Percentiles rank a stretch among this genome's conserved stretches.
Evolutionary conservation across 164 flowering plant species (phyloP).

Genomic region (Paratinospora sagittata): DNA sequence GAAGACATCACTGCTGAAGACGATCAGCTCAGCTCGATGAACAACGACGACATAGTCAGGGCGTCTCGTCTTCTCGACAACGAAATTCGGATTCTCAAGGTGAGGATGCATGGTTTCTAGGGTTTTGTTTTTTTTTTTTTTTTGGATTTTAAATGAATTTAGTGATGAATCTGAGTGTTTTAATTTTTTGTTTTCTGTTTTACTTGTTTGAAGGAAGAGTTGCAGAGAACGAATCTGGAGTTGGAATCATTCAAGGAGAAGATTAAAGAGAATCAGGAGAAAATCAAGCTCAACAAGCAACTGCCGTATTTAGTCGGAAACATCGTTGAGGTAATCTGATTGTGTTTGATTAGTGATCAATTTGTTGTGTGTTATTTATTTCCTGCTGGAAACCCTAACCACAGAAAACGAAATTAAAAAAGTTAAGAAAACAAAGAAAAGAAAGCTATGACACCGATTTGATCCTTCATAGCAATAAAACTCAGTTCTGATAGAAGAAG

Average conservation of each 20-base stretch:
- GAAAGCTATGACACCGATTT: too few relatives aligned
- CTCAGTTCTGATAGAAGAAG: too few relatives aligned
- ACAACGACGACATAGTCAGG: conserved; percentile 62
- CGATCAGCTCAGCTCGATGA: conserved; percentile 66
- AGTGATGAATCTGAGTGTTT: background rate
- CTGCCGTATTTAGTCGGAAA: conserved; percentile 84
- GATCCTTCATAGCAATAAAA: too few relatives aligned
- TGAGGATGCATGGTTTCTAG: background rate
- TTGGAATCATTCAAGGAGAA: conserved; percentile 69
- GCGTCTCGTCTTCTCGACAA: conserved; percentile 86
- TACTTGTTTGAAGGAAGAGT: conserved; percentile 47
- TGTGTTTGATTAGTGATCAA: too few relatives aligned
- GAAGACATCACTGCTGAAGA: conserved; percentile 65
- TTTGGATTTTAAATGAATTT: background rate
- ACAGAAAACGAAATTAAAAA: too few relatives aligned
- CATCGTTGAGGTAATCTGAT: conserved; percentile 59
- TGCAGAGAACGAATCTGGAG: conserved; percentile 63
- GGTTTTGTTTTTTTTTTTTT: background rate
- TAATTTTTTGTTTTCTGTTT: background rate
- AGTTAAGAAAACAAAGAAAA: too few relatives aligned
- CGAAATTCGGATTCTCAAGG: conserved; percentile 69
- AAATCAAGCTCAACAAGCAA: conserved; percentile 83
- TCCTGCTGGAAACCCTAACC: too few relatives aligned
- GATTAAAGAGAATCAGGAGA: conserved; percentile 83
- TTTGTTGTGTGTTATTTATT: too few relatives aligned